Base-by-base conservation (phyloP, 352 stramenopile genomes). In the Globisporangium takayamanum region DNA sequence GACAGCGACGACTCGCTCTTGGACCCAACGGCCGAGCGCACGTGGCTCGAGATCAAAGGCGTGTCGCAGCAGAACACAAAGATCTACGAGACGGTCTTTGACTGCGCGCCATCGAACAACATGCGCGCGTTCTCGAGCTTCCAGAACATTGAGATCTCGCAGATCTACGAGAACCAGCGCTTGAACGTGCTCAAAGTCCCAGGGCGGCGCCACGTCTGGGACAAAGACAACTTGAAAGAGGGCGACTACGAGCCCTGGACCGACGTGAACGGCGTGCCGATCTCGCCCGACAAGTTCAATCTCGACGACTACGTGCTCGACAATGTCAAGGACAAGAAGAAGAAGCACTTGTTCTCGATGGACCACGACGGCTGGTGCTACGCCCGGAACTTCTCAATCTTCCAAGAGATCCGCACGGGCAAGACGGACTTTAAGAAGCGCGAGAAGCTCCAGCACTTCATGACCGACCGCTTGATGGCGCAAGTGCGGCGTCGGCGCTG, bases 91-190 rank as follows among this genome's bases (percentile, higher is more conserved):
- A 64, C 64, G 0, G 86, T 95, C 20, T 95, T 95, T 59, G 80
- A 90, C 58, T 95, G 86, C 60, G 80, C 80, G 4, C 86, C 86
- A 2, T 92, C 86, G 7, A 90, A 94, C 63, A 66, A 66, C 30
- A 89, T 92, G 78, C 82, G 74, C 16, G 79, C 74, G 18, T 95
- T 95, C 59, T 68, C 68, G 18, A 80, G 72, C 44, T 92, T 95
- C 62, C 76, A 87, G 48, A 86, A 78, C 57, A 84, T 89, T 22
- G 76, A 90, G 47, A 80, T 89, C 33, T 90, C 80, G 44, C 83
- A 93, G 59, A 87, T 95, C 42, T 95, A 89, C 41, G 85, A 95
- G 64, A 93, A 95, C 63, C 84, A 95, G 66, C 83, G 85, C 33
- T 63, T 95, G 57, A 93, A 93, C 67, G 76, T 91, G 56, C 70